phyloP scores from a whole-genome alignment of 2,329 filamentous ascomycete genomes.

The Neophaeococcomyces mojaviensis region DNA sequence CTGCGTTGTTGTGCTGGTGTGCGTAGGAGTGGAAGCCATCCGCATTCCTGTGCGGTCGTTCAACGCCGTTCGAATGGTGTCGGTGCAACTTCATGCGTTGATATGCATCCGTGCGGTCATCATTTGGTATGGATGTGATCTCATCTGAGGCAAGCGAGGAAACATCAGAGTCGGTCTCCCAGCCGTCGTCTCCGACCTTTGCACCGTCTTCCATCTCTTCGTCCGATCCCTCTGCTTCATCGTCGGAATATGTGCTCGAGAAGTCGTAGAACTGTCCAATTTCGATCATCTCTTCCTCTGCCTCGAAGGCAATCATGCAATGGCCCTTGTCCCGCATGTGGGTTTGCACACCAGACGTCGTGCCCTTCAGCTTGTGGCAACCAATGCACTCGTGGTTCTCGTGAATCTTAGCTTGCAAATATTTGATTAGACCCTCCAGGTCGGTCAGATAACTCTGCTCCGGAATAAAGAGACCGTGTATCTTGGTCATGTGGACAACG shows the following conservation, averaged over 20 bases:
- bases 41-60: slow-evolving; percentile 63
- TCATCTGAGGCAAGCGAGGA: slow-evolving; percentile 84
- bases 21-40: slow-evolving; percentile 79
- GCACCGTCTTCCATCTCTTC: slow-evolving; percentile 54
- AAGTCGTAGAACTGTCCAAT: slow-evolving; percentile 98
- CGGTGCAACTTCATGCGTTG: slow-evolving; percentile 64
- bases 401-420: slow-evolving; percentile 72
- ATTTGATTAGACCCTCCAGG: slow-evolving; percentile 68
- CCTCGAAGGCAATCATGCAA: slow-evolving; percentile 90
- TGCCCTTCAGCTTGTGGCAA: slow-evolving; percentile 76
- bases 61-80: slow-evolving; percentile 66
- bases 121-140: slow-evolving; percentile 69
- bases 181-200: slow-evolving; percentile 69
- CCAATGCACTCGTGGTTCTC: slow-evolving; percentile 77
- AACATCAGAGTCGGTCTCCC: slow-evolving; percentile 91
- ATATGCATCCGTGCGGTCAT: slow-evolving; percentile 63
- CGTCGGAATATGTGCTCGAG: slow-evolving; percentile 86
- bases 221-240: slow-evolving; percentile 56
- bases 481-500: slow-evolving; percentile 79
- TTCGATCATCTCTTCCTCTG: slow-evolving; percentile 82
- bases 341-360: slow-evolving; percentile 73
- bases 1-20: slow-evolving; percentile 65
- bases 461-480: slow-evolving; percentile 93
- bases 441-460: slow-evolving; percentile 79
- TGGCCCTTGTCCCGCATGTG: slow-evolving; percentile 97